A percentile compares a stretch with the other conserved stretches of the same genome.
Conservation (phyloP, 2,329 filamentous ascomycete genomes). For the Pseudogymnoascus sp. region DNA sequence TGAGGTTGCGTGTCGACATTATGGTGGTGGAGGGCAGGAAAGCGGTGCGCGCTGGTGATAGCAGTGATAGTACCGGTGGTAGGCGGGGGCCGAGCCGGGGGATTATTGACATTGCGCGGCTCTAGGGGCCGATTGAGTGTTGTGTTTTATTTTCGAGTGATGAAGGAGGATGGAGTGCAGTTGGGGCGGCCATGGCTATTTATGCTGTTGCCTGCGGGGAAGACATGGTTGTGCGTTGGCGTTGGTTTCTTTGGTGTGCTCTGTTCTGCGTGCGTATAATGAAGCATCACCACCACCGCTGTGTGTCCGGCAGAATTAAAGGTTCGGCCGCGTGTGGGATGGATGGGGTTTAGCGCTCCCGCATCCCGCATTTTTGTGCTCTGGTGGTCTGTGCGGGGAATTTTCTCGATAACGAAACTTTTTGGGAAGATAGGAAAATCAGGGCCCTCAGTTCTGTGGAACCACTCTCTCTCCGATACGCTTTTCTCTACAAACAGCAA, state of each 20-base stretch:
- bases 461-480: no score
- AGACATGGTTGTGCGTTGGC: no score
- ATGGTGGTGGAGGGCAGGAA: background rate
- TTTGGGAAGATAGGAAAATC: constrained; percentile 8
- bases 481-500: background rate
- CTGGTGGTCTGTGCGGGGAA: constrained; percentile 12
- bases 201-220: background rate
- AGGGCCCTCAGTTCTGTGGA: background rate
- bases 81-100: background rate
- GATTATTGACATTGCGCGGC: background rate
- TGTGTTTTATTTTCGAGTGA: no score
- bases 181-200: background rate
- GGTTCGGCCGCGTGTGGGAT: background rate
- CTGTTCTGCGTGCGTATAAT: constrained; percentile 26
- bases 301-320: background rate
- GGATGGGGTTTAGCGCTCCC: constrained; percentile 17
- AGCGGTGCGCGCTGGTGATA: background rate
- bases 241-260: constrained; percentile 17
- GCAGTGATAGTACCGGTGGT: background rate
- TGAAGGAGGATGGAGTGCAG: no score
- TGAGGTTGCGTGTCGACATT: constrained; percentile 13
- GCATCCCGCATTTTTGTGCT: constrained; percentile 5
- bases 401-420: constrained; percentile 15
- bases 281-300: constrained; percentile 19
- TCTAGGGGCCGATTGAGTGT: background rate